Percentiles rank a stretch among this genome's conserved stretches.
Evolutionary conservation across 140 eudicot species (phyloP).

Genomic region (Anethum foeniculum): DNA sequence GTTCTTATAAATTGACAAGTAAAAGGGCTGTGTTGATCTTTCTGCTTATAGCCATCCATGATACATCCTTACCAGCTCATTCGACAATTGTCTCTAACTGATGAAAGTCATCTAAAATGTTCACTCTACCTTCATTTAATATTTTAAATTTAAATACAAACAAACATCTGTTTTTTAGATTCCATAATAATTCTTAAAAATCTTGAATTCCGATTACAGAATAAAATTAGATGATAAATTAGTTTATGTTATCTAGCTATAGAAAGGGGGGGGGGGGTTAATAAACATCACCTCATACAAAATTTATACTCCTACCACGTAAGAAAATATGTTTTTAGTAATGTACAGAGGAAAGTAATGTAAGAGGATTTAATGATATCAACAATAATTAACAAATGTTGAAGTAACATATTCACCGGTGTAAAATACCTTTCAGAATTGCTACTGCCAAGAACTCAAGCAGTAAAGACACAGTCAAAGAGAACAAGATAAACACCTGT

Average conservation of each 20-base stretch:
- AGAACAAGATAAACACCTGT: slow-evolving; percentile 85
- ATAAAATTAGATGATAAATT: neutral
- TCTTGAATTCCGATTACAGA: neutral
- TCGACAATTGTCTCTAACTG: neutral
- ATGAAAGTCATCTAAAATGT: neutral
- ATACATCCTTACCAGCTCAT: neutral
- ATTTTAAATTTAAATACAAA: neutral
- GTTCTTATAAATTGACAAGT: neutral
- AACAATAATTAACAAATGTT: neutral
- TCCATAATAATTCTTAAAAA: too few relatives aligned
- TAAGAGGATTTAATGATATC: neutral
- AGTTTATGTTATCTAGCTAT: neutral
- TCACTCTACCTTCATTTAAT: neutral
- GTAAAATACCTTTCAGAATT: slow-evolving; percentile 55
- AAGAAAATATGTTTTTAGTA: neutral
- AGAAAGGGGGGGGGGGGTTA: neutral
- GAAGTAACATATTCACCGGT: slow-evolving; percentile 1
- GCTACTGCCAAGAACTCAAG: slow-evolving; percentile 50
- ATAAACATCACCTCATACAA: neutral
- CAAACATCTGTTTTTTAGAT: too few relatives aligned
- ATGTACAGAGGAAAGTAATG: neutral
- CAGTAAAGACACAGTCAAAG: slow-evolving; percentile 47
- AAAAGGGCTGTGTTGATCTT: neutral
- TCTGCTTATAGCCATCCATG: neutral
- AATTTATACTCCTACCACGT: neutral